A percentile compares a stretch with the other conserved stretches of the same genome.
Evolutionary conservation across 2,329 filamentous ascomycete species (phyloP).

Genomic region (Apiospora hydei): DNA sequence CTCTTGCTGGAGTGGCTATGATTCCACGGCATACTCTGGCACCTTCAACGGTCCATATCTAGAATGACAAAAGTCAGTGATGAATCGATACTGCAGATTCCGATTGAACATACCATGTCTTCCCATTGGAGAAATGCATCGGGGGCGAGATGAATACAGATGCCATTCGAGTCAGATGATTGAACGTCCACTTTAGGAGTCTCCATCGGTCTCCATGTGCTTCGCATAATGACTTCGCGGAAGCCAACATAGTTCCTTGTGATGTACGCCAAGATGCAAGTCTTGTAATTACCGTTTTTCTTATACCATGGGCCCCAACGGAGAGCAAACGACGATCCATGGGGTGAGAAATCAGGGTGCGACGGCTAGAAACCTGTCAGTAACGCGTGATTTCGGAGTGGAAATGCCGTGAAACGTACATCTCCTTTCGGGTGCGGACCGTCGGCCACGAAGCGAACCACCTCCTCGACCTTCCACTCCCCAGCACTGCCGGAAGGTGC

Average conservation of each 20-base stretch:
- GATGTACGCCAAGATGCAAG: slow-evolving; percentile 58
- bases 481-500: slow-evolving; percentile 32
- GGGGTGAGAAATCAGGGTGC: slow-evolving; percentile 59
- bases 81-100: too few relatives aligned
- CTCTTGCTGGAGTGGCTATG: slow-evolving; percentile 58
- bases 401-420: slow-evolving; percentile 32
- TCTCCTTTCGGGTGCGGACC: slow-evolving; percentile 51
- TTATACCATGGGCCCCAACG: slow-evolving; percentile 63
- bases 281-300: slow-evolving; percentile 40
- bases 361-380: slow-evolving; percentile 32
- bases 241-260: slow-evolving; percentile 63
- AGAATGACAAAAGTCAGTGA: slow-evolving; percentile 28
- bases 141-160: slow-evolving; percentile 57
- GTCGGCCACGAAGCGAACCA: slow-evolving; percentile 54
- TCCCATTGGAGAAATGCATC: slow-evolving; percentile 66
- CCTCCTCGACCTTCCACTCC: slow-evolving; percentile 59
- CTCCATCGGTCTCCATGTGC: slow-evolving; percentile 44
- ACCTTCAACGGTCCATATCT: slow-evolving; percentile 53
- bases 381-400: neutral
- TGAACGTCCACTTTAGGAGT: slow-evolving; percentile 49
- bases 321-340: slow-evolving; percentile 57
- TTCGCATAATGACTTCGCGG: slow-evolving; percentile 53
- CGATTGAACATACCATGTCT: slow-evolving; percentile 50
- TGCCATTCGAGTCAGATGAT: slow-evolving; percentile 51
- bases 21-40: slow-evolving; percentile 58